phyloP scores from a whole-genome alignment of 2,329 filamentous ascomycete genomes.

The Neofusicoccum ribis region DNA sequence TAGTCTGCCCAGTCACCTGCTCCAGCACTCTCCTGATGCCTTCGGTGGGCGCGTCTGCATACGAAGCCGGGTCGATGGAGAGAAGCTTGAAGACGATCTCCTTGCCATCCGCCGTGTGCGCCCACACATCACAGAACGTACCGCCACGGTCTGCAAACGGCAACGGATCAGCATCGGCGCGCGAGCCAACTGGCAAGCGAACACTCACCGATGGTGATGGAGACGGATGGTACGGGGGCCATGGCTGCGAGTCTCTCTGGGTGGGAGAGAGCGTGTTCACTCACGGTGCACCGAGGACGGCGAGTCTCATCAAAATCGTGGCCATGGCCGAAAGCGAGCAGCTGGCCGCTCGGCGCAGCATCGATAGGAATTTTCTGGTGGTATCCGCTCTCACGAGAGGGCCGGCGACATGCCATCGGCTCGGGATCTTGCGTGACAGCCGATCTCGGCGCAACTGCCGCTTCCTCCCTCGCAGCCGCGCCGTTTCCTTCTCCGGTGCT shows the following conservation, averaged over 20 bases:
- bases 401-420: background rate
- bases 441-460: background rate
- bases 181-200: background rate
- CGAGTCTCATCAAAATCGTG: no score
- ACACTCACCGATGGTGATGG: constrained; percentile 17
- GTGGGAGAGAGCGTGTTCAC: background rate
- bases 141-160: constrained; percentile 8
- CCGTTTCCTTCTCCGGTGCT: no score
- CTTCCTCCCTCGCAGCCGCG: no score
- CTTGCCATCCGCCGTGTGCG: constrained; percentile 1
- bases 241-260: background rate
- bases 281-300: no score
- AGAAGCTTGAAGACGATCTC: constrained; percentile 33
- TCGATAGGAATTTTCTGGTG: no score
- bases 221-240: background rate
- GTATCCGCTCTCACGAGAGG: no score
- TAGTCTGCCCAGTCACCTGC: constrained; percentile 13
- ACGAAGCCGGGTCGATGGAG: constrained; percentile 32
- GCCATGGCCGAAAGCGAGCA: no score
- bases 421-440: constrained; percentile 15
- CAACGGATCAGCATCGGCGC: background rate
- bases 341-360: no score
- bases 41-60: constrained; percentile 35
- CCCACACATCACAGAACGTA: constrained; percentile 19
- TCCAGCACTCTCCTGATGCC: constrained; percentile 35